These are phyloP conservation scores for Jamesozyma rosinii DNA, from an alignment of 805 yeast genomes.

Conservation along the genomic window DNA sequence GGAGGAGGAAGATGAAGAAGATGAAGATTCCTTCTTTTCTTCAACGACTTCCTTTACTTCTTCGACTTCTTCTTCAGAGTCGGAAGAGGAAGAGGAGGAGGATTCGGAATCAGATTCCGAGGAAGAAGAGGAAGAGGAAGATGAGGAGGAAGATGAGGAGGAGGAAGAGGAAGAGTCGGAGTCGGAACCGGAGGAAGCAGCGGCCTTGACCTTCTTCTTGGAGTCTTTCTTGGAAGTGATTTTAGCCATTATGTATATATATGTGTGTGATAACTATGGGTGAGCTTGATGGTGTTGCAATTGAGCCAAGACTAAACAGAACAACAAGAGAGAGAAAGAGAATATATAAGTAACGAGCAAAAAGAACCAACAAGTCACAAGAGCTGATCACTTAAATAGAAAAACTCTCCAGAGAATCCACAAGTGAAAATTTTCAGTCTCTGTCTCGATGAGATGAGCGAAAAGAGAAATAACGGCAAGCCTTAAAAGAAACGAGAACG, in stretches of 20 bases:
- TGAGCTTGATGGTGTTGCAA: neutral
- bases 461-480: neutral
- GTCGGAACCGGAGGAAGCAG: conserved; percentile 5
- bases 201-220: conserved; percentile 21
- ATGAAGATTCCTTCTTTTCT: conserved; percentile 15
- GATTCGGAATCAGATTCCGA: conserved; percentile 9
- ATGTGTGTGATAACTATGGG: neutral
- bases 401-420: neutral
- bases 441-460: neutral
- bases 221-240: conserved; percentile 24
- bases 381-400: neutral
- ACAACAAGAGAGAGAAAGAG: neutral
- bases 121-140: conserved; percentile 4
- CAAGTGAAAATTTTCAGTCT: neutral
- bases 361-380: neutral
- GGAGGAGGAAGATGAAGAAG: conserved; percentile 3
- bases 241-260: conserved; percentile 16
- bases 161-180: conserved; percentile 7
- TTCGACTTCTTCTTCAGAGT: conserved; percentile 8
- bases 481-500: neutral
- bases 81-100: neutral
- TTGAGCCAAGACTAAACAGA: too few relatives aligned
- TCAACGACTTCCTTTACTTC: conserved; percentile 6
- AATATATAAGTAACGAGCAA: neutral
- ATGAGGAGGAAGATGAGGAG: conserved; percentile 8